Percentiles rank a stretch among this genome's conserved stretches.
phyloP scores from a whole-genome alignment of 2,329 filamentous ascomycete species.

The Arthrobotrys conoides region DNA sequence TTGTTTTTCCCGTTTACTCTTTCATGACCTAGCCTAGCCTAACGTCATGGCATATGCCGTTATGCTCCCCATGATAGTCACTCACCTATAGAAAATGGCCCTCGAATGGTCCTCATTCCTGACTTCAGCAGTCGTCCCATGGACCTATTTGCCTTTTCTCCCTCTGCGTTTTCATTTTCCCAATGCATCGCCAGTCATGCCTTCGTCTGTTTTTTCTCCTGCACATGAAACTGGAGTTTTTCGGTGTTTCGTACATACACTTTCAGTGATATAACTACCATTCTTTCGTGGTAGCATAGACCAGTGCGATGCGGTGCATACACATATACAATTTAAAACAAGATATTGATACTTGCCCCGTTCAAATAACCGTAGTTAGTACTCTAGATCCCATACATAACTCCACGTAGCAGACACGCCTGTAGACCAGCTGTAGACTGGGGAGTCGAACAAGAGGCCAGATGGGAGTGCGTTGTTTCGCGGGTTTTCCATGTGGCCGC shows the following conservation, averaged over 20 bases:
- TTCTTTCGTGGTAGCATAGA: constrained; percentile 29
- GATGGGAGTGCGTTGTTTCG: constrained; percentile 46
- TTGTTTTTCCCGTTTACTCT: background rate
- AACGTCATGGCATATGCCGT: background rate
- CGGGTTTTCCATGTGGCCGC: constrained; percentile 41
- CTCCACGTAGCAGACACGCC: too few species aligned
- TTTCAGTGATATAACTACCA: constrained; percentile 29
- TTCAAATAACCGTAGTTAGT: background rate
- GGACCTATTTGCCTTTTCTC: background rate
- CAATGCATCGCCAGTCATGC: background rate
- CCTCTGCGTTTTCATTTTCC: background rate
- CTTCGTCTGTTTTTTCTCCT: background rate
- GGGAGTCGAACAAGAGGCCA: too few species aligned
- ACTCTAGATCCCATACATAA: too few species aligned
- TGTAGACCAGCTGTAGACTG: too few species aligned
- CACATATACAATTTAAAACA: constrained; percentile 5
- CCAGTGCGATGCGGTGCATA: constrained; percentile 29
- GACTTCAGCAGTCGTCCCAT: background rate
- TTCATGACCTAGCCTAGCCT: background rate
- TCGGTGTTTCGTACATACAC: constrained; percentile 43
- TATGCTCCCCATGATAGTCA: background rate
- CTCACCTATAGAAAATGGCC: background rate
- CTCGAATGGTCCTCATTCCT: background rate
- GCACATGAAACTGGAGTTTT: constrained; percentile 34
- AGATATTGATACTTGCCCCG: background rate